Percentiles rank a stretch among this genome's conserved stretches.
Conservation (phyloP, 768 basidiomycete genomes). For the Thelephora aurantiotincta region DNA sequence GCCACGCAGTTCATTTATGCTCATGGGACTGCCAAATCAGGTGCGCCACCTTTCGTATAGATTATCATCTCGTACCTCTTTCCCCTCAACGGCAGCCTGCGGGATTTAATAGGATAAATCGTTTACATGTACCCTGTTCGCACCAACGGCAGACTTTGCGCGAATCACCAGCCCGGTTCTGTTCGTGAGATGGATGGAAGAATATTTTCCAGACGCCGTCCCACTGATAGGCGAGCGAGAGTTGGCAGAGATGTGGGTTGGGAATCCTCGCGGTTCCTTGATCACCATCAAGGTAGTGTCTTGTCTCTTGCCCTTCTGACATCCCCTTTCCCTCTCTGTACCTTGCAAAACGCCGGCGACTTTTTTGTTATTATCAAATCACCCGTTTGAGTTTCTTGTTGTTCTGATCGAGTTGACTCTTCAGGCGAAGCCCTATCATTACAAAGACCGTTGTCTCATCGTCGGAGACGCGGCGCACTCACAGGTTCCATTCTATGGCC, state of each 20-base stretch:
- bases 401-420: constrained; percentile 6
- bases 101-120: constrained; percentile 63
- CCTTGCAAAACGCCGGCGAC: not conserved
- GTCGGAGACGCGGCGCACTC: constrained; percentile 94
- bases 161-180: constrained; percentile 42
- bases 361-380: constrained; percentile 12
- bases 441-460: constrained; percentile 74
- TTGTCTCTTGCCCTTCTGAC: constrained; percentile 14
- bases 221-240: constrained; percentile 69
- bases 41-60: constrained; percentile 31
- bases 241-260: constrained; percentile 62
- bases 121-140: constrained; percentile 95
- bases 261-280: constrained; percentile 78
- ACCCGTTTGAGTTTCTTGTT: constrained; percentile 3
- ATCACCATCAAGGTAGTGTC: constrained; percentile 75
- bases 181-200: constrained; percentile 63
- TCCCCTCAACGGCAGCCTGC: constrained; percentile 7
- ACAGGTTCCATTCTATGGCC: constrained; percentile 98
- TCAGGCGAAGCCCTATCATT: constrained; percentile 81
- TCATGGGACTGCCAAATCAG: constrained; percentile 96
- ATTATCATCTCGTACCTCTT: constrained; percentile 15
- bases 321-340: constrained; percentile 7
- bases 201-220: constrained; percentile 82
- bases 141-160: constrained; percentile 67
- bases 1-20: constrained; percentile 98